phyloP scores from a whole-genome alignment of 148 eudicot species.

The Hydrangea macrophylla region DNA sequence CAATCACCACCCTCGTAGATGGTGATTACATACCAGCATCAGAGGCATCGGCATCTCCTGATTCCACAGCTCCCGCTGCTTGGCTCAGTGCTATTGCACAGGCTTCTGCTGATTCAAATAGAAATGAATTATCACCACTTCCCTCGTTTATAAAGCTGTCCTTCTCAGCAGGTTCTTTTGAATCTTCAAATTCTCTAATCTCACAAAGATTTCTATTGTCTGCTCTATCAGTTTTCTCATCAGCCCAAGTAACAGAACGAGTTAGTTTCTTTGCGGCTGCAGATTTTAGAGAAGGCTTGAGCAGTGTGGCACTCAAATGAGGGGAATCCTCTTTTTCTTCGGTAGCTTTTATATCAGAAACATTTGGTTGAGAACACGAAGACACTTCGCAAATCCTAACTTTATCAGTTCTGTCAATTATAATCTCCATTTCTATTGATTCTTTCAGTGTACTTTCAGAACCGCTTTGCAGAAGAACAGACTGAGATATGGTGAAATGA shows the following conservation, averaged over 20 bases:
- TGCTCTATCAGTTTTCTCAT: slow-evolving; percentile 43
- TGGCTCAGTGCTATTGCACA: slow-evolving; percentile 73
- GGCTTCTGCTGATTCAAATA: slow-evolving; percentile 80
- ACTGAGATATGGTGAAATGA: slow-evolving; percentile 12
- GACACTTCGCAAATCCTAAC: slow-evolving; percentile 8
- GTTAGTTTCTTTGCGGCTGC: slow-evolving; percentile 38
- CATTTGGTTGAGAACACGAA: slow-evolving; percentile 19
- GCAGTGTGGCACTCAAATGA: slow-evolving; percentile 23
- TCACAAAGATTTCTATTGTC: slow-evolving; percentile 45
- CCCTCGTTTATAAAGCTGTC: slow-evolving; percentile 14
- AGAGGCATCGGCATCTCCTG: slow-evolving; percentile 52
- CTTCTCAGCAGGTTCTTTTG: slow-evolving; percentile 19
- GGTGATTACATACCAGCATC: slow-evolving; percentile 56
- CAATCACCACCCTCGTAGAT: background rate
- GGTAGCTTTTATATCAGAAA: slow-evolving; percentile 17
- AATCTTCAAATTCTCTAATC: slow-evolving; percentile 30
- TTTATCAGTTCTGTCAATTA: slow-evolving; percentile 3
- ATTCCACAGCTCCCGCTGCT: slow-evolving; percentile 85
- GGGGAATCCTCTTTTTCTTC: slow-evolving; percentile 13
- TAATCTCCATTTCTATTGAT: slow-evolving; percentile 14
- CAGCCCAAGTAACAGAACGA: slow-evolving; percentile 90
- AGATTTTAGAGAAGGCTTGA: slow-evolving; percentile 60
- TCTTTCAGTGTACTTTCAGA: slow-evolving; percentile 16
- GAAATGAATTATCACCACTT: slow-evolving; percentile 33
- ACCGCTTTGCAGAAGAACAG: slow-evolving; percentile 12